A percentile compares a stretch with the other conserved stretches of the same genome.
Conservation (phyloP, 305 asterid genomes). For the Solanum hybrid region DNA sequence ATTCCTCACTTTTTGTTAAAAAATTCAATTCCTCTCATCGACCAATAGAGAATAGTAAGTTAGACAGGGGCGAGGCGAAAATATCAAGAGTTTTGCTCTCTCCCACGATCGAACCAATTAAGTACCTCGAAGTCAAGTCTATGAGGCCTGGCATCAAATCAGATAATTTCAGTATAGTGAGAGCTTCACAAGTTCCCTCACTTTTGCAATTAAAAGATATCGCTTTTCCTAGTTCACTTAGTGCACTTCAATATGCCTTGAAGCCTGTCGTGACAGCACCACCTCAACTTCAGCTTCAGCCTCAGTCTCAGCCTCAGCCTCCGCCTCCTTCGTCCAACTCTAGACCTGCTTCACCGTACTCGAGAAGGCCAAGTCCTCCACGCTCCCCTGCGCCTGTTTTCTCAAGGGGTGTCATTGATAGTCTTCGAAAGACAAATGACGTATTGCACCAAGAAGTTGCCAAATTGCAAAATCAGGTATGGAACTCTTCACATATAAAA, state of each 20-base stretch:
- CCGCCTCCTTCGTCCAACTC: slow-evolving; percentile 41
- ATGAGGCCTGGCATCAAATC: slow-evolving; percentile 31
- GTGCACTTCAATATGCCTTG: slow-evolving; percentile 72
- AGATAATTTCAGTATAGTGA: slow-evolving; percentile 44
- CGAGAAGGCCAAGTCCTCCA: slow-evolving; percentile 85
- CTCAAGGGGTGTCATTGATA: slow-evolving; percentile 73
- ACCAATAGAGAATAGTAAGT: slow-evolving; percentile 31
- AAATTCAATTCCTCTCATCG: slow-evolving; percentile 34
- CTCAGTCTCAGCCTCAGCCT: slow-evolving; percentile 15
- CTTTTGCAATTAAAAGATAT: slow-evolving; percentile 70
- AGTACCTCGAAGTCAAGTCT: slow-evolving; percentile 69
- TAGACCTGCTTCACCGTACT: slow-evolving; percentile 72
- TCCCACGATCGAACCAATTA: slow-evolving; percentile 58
- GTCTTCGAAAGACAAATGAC: slow-evolving; percentile 71
- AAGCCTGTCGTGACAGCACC: slow-evolving; percentile 46
- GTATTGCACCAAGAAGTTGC: slow-evolving; percentile 61
- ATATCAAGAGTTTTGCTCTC: slow-evolving; percentile 53
- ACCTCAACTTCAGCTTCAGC: slow-evolving; percentile 17
- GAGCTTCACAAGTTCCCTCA: slow-evolving; percentile 90
- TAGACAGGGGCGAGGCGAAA: slow-evolving; percentile 35
- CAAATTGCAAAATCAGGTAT: slow-evolving; percentile 63
- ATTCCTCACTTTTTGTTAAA: slow-evolving; percentile 21
- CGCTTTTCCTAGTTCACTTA: slow-evolving; percentile 82
- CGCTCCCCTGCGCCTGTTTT: slow-evolving; percentile 60
- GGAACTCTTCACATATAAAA: neutral